These are phyloP conservation scores for Pythium phragmiticola DNA, from an alignment of 352 stramenopile species.

Conservation along the genomic window DNA sequence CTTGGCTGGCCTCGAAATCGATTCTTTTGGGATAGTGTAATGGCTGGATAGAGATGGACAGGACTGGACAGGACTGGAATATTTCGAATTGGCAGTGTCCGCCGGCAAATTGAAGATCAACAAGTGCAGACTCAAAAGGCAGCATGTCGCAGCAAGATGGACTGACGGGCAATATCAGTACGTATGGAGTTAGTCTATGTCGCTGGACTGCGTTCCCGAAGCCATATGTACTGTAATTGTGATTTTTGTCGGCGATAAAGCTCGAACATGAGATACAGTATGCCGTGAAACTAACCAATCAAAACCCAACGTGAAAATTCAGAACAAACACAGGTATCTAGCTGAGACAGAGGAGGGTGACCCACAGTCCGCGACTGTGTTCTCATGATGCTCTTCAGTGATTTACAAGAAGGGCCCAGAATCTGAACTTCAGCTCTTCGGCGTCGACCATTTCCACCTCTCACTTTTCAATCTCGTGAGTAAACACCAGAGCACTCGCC, in stretches of 20 bases:
- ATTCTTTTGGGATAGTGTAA: too few species aligned
- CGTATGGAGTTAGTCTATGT: too few species aligned
- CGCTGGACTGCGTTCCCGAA: too few species aligned
- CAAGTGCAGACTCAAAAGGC: neutral
- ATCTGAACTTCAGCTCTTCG: neutral
- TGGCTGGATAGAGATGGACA: too few species aligned
- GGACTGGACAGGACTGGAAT: conserved; percentile 4
- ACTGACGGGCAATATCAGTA: too few species aligned
- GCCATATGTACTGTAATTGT: too few species aligned
- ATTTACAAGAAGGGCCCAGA: neutral
- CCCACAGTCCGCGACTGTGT: neutral
- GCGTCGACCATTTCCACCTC: neutral
- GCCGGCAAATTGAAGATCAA: neutral
- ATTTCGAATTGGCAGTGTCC: too few species aligned
- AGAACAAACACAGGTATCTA: neutral
- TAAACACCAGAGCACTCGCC: neutral
- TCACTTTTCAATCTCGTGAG: conserved; percentile 10
- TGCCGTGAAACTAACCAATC: conserved; percentile 5
- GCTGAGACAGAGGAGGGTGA: too few species aligned
- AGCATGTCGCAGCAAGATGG: neutral
- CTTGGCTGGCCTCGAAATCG: neutral
- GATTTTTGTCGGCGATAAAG: too few species aligned
- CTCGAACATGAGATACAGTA: neutral
- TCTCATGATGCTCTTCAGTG: neutral
- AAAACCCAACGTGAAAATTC: neutral